Base-by-base conservation (phyloP, 768 basidiomycete species). In the Tulasnella sp. region DNA sequence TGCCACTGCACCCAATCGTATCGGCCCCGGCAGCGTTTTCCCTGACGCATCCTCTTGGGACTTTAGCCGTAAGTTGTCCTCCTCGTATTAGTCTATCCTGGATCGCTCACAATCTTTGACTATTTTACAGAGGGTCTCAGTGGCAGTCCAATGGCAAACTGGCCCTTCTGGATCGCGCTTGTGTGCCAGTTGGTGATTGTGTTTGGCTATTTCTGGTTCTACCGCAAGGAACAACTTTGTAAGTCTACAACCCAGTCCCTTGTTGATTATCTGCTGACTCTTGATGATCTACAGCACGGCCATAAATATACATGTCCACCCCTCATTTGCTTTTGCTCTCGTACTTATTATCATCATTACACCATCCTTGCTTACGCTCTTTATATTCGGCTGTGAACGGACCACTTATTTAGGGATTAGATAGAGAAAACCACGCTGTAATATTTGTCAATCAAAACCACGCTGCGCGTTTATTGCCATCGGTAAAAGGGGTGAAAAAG, bases 191-290 rank as follows among this genome's bases (percentile, higher is more conserved):
- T 97, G 74, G 83, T 95, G 79, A 94, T 97, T 81, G 93, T 96
- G 76, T 83, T 91, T 77, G 95, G 95, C 29, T 97, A 97, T 85
- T 95, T 96, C 86, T 93, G 93, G 93, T 96, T 97, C 89, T 97
- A 96, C 84, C 90, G 95, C 83, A 95, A 94, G 85, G 95, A 97
- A 84, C 95, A 97, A 82, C 88, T 97, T 31, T 80, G 79, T 79
- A 38, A 69, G 78, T 78, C 49, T 38, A 9, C n/a, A 6, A 2
- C 0, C 29, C 58, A 9, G 11, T 19, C 58, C 29, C 58, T 64
- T 9, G 0, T 1, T 31, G 11, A 25, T 31, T n/a, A 31, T 1
- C 7, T 29, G 11, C 58, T 64, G 58, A 64, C 25, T 1, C n/a
- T 31, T 15, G 1, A 11, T 64, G 25, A 64, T 64, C 58, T n/a